phyloP scores from a whole-genome alignment of 805 yeast species.

The Candida taoyuanica region DNA sequence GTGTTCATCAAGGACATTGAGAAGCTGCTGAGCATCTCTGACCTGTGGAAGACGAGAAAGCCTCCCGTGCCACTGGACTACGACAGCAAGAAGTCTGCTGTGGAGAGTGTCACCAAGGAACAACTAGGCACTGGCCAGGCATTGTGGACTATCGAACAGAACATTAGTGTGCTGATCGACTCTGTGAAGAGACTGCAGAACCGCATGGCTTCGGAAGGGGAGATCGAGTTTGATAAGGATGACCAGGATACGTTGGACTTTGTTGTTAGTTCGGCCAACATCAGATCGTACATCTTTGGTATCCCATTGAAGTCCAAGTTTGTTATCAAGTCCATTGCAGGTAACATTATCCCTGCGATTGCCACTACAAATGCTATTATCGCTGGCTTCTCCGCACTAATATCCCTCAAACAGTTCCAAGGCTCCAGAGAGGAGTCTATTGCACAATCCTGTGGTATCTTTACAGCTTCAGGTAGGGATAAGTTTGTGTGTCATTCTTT shows the following conservation, averaged over 20 bases:
- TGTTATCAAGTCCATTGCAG: constrained; percentile 91
- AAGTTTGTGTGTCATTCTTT: constrained; percentile 62
- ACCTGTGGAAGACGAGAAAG: constrained; percentile 70
- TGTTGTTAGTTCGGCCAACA: constrained; percentile 80
- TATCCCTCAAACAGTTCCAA: constrained; percentile 54
- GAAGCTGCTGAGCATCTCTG: constrained; percentile 62
- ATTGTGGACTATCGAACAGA: constrained; percentile 61
- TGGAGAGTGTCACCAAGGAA: constrained; percentile 14
- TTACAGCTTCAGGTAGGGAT: constrained; percentile 49
- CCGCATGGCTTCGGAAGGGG: constrained; percentile 37
- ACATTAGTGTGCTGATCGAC: constrained; percentile 51
- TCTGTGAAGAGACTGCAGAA: constrained; percentile 46
- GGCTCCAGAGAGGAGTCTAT: constrained; percentile 29
- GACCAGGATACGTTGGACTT: constrained; percentile 88
- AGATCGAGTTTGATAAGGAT: constrained; percentile 82
- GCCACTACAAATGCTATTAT: constrained; percentile 97
- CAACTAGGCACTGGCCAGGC: constrained; percentile 32
- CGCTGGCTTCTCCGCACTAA: constrained; percentile 80
- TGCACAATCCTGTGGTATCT: constrained; percentile 41
- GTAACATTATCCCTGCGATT: constrained; percentile 96
- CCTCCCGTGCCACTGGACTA: constrained; percentile 62
- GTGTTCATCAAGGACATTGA: constrained; percentile 74
- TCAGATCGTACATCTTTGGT: constrained; percentile 64
- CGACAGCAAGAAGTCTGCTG: constrained; percentile 15
- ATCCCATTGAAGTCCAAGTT: constrained; percentile 74